Percentiles rank a stretch among this genome's conserved stretches.
These are phyloP conservation scores for Penicillium sp. DNA, from an alignment of 2,329 filamentous ascomycete species.

Conservation along the genomic window DNA sequence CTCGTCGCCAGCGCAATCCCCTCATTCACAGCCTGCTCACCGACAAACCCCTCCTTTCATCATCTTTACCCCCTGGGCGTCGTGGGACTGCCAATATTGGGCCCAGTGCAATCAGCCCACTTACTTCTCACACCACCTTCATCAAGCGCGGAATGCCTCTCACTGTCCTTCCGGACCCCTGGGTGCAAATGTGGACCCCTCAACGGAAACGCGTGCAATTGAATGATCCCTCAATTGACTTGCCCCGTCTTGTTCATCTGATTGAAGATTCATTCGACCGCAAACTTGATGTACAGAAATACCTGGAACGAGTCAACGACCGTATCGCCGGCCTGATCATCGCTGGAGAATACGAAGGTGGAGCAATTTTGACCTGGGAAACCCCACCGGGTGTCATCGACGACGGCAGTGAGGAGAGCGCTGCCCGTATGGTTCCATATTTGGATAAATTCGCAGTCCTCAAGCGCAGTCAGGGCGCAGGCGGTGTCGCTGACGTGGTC, in stretches of 20 bases:
- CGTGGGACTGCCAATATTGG: slow-evolving; percentile 41
- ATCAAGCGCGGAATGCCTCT: slow-evolving; percentile 89
- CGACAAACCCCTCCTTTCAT: slow-evolving; percentile 88
- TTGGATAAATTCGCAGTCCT: slow-evolving; percentile 96
- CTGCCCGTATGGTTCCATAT: slow-evolving; percentile 76
- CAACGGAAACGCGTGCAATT: slow-evolving; percentile 65
- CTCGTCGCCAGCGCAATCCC: slow-evolving; percentile 69
- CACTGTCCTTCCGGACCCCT: slow-evolving; percentile 74
- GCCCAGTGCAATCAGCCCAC: slow-evolving; percentile 30
- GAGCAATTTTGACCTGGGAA: slow-evolving; percentile 94
- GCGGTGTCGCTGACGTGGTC: slow-evolving; percentile 90
- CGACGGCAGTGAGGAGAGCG: slow-evolving; percentile 52
- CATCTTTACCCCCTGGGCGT: slow-evolving; percentile 75
- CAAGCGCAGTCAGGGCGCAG: slow-evolving; percentile 80
- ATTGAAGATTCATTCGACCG: slow-evolving; percentile 93
- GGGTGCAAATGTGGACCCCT: slow-evolving; percentile 64
- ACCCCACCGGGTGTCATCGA: slow-evolving; percentile 61
- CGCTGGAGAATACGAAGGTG: slow-evolving; percentile 93
- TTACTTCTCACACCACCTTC: slow-evolving; percentile 67
- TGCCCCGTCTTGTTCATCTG: slow-evolving; percentile 75
- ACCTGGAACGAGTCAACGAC: slow-evolving; percentile 74
- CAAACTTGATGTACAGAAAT: slow-evolving; percentile 78
- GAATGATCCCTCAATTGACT: slow-evolving; percentile 77
- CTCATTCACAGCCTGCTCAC: slow-evolving; percentile 94
- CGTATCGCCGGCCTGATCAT: slow-evolving; percentile 89